Evolutionary conservation across 192 early-diverging fungal genomes (phyloP), one percentile per base, ranked within the genome.

Genomic region (Pecoramyces ruminantium): DNA sequence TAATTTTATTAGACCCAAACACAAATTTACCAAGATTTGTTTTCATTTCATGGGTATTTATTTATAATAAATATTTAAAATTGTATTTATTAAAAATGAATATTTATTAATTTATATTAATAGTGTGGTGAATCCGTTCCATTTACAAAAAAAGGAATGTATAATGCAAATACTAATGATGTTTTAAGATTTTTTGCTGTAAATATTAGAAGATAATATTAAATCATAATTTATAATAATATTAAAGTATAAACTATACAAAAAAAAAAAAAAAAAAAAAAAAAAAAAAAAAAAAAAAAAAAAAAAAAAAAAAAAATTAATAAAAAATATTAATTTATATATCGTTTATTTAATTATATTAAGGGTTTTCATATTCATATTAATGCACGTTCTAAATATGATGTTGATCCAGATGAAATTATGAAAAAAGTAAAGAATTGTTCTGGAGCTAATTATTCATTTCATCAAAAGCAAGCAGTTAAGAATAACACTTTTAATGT

Each of bases 71-170:
- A 29, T 78, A 78, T 25, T n/a, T n/a, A n/a, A n/a, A 40, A 29
- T 29, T 28, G 15, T 14, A n/a, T 81, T 30, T 79, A 25, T 77
- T 79, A n/a, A n/a, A n/a, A n/a, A n/a, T n/a, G n/a, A n/a, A n/a
- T n/a, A n/a, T n/a, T n/a, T n/a, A n/a, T n/a, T n/a, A n/a, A n/a
- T n/a, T n/a, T n/a, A n/a, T n/a, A n/a, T n/a, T n/a, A 30, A 0
- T 42, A 94, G 92, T 97, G 96, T 85, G 97, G 97, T 15, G 93
- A 93, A 77, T 96, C 96, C 40, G 97, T 98, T 27, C 95, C 95
- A 25, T 95, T 96, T 80, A 85, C 90, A 77, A 91, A 92, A 84
- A 98, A 98, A 88, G 96, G 93, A 29, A 87, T 95, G 78, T 96
- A 96, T 81, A 92, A 91, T 82, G 86, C 90, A 34, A 95, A 96